phyloP scores from a whole-genome alignment of 345 rosid species.

The Heritiera fomes region DNA sequence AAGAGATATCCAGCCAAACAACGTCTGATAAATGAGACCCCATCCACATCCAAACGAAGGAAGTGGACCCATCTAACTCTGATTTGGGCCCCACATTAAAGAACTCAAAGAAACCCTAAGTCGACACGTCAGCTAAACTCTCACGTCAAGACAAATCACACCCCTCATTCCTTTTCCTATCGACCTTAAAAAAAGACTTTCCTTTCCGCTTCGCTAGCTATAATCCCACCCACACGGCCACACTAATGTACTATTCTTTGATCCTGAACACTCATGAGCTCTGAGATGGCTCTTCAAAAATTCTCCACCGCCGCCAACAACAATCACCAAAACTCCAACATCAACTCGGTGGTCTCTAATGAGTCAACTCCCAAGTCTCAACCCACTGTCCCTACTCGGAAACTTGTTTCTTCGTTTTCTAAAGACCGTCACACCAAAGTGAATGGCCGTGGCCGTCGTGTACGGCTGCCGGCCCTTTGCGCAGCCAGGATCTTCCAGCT shows the following conservation, averaged over 20 bases:
- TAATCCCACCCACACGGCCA: no score
- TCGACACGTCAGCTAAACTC: not conserved
- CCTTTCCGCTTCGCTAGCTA: no score
- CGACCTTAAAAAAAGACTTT: no score
- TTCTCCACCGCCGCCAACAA: not conserved
- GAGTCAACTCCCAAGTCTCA: slow-evolving; percentile 9
- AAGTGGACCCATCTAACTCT: not conserved
- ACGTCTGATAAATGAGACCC: not conserved
- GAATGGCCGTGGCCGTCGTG: slow-evolving; percentile 51
- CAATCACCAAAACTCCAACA: slow-evolving; percentile 8
- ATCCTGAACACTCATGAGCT: not conserved
- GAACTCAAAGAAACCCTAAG: not conserved
- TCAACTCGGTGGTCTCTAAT: not conserved
- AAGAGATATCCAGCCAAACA: not conserved
- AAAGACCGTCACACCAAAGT: slow-evolving; percentile 77
- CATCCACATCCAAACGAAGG: not conserved
- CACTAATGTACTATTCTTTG: no score
- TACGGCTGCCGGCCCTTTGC: slow-evolving; percentile 62
- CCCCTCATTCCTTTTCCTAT: no score
- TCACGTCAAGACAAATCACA: not conserved
- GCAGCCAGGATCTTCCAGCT: slow-evolving; percentile 78
- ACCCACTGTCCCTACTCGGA: slow-evolving; percentile 13
- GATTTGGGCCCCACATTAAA: not conserved
- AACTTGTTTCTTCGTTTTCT: slow-evolving; percentile 28
- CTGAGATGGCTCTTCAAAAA: slow-evolving; percentile 10